Evolutionary conservation across 2,329 filamentous ascomycete genomes (phyloP), one percentile per base, ranked within the genome.

Genomic region (Trichoderma harzianum): DNA sequence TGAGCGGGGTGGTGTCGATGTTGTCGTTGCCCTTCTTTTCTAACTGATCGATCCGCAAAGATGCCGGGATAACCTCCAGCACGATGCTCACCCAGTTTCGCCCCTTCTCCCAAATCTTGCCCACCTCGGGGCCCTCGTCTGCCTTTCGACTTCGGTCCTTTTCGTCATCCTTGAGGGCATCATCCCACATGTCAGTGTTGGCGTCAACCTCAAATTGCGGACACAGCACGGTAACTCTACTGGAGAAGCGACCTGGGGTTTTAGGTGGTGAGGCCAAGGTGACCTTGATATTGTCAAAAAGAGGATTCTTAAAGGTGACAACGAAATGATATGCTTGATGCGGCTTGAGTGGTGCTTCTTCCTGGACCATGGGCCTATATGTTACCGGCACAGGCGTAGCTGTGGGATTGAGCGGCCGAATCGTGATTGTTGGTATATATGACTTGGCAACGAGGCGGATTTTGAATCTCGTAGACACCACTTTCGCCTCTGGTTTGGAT

Each of bases 81-180:
- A 98, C 93, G 12, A 99, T 93, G 75, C 91, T 96, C 18, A 96
- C 96, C 93, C 95, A 98, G 80, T 98, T 99, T 43, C 95, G 87
- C 0, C 95, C 95, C 69, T 91, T 89, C 74, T 98, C 95, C 93
- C 94, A 99, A n/a, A 98, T 91, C 82, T 98, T 98, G 67, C 95
- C 96, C 0, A 93, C 93, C 80, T 97, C 94, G 18, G 93, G 89
- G 63, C 89, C 87, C 72, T 80, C 83, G 77, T 83, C 84, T 77
- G 79, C 79, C 76, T 77, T 83, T 78, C 77, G 78, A 75, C 78
- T 80, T 79, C 79, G 79, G 79, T 82, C 80, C 72, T 70, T 73
- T 30, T 75, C 79, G 34, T 84, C 82, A 73, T 87, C 89, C 79
- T 90, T 90, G 12, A 98, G 86, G 0, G 95, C 95, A 78, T 98